Base-by-base conservation (phyloP, 116 monocot genomes). In the Thalassia testudinum region DNA sequence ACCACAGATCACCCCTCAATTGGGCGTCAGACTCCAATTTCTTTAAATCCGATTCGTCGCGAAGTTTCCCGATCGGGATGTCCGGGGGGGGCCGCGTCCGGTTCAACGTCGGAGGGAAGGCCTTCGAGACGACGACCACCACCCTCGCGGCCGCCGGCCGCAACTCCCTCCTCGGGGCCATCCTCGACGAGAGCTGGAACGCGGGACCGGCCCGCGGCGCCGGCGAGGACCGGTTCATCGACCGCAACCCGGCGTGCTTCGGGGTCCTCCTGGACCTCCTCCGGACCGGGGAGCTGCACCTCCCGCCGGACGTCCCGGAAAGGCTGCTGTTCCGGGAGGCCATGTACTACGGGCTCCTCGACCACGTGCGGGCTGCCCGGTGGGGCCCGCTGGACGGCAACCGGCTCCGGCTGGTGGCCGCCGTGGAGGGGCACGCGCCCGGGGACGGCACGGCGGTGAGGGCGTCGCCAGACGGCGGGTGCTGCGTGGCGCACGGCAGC, bases 401-500 rank as follows among this genome's bases (percentile, higher is more conserved):
- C 50, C 63, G 57, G 21, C 69, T 87, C 42, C 66, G 45, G 17
- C 40, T 70, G 15, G 44, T 63, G 0, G 27, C 21, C 19, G 71
- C 81, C 8, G 70, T 67, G 23, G 14, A 43, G 45, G 54, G 68
- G 24, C 12, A 14, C 1, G 60, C 68, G 1, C 76, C 87, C 23
- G 76, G 79, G 4, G 78, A 82, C 26, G 82, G 78, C 29, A 76
- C 75, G 10, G 75, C 81, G 24, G 49, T 87, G 49, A 72, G 82
- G 26, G 87, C 82, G 19, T 67, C 64, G 34, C 87, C 82, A n/a
- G 82, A 87, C 57, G 82, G 82, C 16, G 82, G 82, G 1, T 87
- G 78, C 66, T 87, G 82, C 68, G 76, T 82, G 27, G 87, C 79
- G 20, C 73, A 82, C 57, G 76, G 73, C 24, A 71, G 62, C 50